Percentiles rank a stretch among this genome's conserved stretches.
These are phyloP conservation scores for Vicia villosa DNA, from an alignment of 306 rosid species.

Conservation along the genomic window DNA sequence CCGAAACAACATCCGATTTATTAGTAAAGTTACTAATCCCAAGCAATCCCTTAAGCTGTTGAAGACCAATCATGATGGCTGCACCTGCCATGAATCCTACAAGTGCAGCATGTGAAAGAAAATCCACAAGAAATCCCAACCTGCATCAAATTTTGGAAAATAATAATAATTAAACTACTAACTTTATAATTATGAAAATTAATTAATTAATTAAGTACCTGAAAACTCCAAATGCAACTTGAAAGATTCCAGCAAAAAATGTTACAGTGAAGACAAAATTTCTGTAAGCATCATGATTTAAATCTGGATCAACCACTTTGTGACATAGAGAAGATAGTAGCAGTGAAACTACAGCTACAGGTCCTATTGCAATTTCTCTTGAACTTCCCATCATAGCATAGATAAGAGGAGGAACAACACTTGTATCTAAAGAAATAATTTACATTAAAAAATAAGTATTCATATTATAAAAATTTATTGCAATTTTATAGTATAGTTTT, in stretches of 20 bases:
- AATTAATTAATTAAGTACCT: conserved; percentile 46
- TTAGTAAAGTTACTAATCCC: conserved; percentile 70
- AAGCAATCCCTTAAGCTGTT: conserved; percentile 83
- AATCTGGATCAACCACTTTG: conserved; percentile 67
- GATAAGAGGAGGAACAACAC: conserved; percentile 85
- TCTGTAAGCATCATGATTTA: conserved; percentile 67
- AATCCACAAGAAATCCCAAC: conserved; percentile 90
- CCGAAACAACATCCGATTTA: conserved; percentile 72
- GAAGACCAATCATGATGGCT: conserved; percentile 91
- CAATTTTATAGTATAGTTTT: background rate
- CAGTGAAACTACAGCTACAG: conserved; percentile 92
- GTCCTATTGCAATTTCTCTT: conserved; percentile 92
- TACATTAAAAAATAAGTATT: background rate
- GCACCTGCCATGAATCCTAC: conserved; percentile 99
- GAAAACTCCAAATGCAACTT: conserved; percentile 71
- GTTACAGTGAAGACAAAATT: conserved; percentile 70
- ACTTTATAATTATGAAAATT: conserved; percentile 30
- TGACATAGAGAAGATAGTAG: conserved; percentile 63
- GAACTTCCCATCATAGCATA: conserved; percentile 95
- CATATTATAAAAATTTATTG: background rate
- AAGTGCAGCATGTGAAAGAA: conserved; percentile 91
- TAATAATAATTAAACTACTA: background rate
- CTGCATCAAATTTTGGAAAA: conserved; percentile 36
- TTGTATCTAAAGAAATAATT: conserved; percentile 60
- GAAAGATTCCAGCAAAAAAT: conserved; percentile 87